Conservation (phyloP, 1,284 basidiomycete species). For the Malassezia globosa region DNA sequence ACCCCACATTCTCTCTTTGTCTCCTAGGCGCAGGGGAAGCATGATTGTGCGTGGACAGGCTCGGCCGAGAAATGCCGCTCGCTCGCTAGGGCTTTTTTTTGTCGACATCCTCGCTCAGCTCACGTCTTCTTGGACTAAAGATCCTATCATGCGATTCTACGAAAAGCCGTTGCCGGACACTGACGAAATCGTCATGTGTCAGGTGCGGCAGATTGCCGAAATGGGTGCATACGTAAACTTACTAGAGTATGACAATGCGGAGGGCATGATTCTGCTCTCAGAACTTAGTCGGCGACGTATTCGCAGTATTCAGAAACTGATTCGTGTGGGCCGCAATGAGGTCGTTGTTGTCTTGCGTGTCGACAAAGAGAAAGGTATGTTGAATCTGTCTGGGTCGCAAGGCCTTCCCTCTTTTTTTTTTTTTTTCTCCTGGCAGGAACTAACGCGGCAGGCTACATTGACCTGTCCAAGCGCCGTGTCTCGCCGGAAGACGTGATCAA, state of each 20-base stretch:
- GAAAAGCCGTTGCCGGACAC: slow-evolving; percentile 51
- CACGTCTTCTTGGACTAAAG: too few species aligned
- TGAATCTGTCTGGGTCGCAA: too few species aligned
- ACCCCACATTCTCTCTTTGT: too few species aligned
- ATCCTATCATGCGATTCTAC: slow-evolving; percentile 42
- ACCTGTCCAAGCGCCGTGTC: slow-evolving; percentile 97
- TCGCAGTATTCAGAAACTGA: slow-evolving; percentile 92
- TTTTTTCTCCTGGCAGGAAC: too few species aligned
- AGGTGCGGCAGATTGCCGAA: slow-evolving; percentile 96
- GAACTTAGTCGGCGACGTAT: slow-evolving; percentile 94
- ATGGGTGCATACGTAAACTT: slow-evolving; percentile 99
- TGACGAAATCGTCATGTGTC: slow-evolving; percentile 97
- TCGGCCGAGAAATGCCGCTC: not conserved
- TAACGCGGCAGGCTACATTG: slow-evolving; percentile 70
- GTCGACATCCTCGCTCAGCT: not conserved
- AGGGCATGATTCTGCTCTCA: slow-evolving; percentile 97
- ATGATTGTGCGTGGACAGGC: not conserved
- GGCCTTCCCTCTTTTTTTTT: too few species aligned
- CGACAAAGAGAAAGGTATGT: slow-evolving; percentile 93
- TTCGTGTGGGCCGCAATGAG: slow-evolving; percentile 92
- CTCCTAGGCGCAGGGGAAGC: not conserved
- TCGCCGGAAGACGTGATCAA: slow-evolving; percentile 96
- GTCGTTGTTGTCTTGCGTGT: slow-evolving; percentile 96
- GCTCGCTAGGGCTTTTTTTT: not conserved
- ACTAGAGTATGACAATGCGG: slow-evolving; percentile 95